Evolutionary conservation across 2,329 filamentous ascomycete species (phyloP).

Genomic region (Cladosporium phlei): DNA sequence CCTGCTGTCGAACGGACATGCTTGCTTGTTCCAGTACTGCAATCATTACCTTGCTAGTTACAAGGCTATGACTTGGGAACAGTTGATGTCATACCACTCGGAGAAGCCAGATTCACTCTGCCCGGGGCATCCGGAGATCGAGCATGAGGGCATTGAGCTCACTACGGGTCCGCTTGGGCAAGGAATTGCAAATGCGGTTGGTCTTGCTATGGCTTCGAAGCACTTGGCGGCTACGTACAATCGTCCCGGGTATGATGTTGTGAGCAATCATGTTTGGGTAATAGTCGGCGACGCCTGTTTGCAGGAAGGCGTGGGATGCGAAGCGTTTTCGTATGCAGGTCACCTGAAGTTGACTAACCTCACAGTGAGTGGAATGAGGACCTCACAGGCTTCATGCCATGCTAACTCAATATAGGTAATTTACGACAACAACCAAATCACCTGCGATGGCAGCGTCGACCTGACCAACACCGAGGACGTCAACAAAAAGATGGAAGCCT

Average conservation of each 20-base stretch:
- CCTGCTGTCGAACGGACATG: conserved; percentile 58
- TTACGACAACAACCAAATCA: conserved; percentile 58
- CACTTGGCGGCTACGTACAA: conserved; percentile 54
- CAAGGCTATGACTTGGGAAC: conserved; percentile 52
- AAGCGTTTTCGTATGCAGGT: conserved; percentile 54
- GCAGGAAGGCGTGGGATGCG: conserved; percentile 55
- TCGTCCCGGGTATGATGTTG: conserved; percentile 43
- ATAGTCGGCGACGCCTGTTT: conserved; percentile 57
- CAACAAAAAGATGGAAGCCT: conserved; percentile 54
- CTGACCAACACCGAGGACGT: conserved; percentile 51
- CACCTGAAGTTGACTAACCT: conserved; percentile 54
- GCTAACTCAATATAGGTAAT: conserved; percentile 27
- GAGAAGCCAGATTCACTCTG: conserved; percentile 45
- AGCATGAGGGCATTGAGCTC: conserved; percentile 54
- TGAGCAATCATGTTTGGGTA: conserved; percentile 52
- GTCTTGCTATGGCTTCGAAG: conserved; percentile 56
- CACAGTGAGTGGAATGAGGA: conserved; percentile 39
- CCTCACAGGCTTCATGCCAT: no score
- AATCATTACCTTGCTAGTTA: conserved; percentile 44
- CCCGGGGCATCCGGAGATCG: conserved; percentile 51
- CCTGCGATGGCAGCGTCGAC: conserved; percentile 54
- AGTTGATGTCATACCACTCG: conserved; percentile 53
- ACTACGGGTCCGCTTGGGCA: conserved; percentile 58
- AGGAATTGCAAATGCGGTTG: conserved; percentile 56
- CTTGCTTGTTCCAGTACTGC: conserved; percentile 52